A percentile compares a stretch with the other conserved stretches of the same genome.
phyloP scores from a whole-genome alignment of 805 yeast species.

The Lipomyces orientalis region DNA sequence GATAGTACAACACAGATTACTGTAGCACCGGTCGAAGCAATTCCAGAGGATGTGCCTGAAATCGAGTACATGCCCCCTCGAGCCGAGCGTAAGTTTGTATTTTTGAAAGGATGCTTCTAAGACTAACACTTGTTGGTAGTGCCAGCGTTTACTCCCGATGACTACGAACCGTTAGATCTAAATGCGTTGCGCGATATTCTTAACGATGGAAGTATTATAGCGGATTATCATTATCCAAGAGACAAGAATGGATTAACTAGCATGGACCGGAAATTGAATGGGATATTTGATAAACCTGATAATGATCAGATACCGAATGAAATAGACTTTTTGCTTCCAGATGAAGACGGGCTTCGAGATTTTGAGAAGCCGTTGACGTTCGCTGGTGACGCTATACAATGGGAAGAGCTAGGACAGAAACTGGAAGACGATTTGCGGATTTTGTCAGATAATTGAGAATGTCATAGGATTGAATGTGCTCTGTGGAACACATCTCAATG shows the following conservation, averaged over 20 bases:
- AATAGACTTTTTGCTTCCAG: not conserved
- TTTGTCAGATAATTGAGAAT: not conserved
- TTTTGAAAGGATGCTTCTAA: not conserved
- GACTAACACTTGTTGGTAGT: conserved; percentile 12
- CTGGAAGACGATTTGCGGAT: not conserved
- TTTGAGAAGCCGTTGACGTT: conserved; percentile 3
- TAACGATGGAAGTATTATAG: conserved; percentile 7
- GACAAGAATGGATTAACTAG: conserved; percentile 15
- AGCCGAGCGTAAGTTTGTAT: conserved; percentile 15
- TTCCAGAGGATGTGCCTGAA: conserved; percentile 24
- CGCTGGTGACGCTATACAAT: not conserved
- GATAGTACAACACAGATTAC: not conserved
- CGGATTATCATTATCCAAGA: conserved; percentile 20
- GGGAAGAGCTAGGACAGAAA: not conserved
- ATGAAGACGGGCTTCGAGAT: conserved; percentile 3
- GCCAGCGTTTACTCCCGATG: conserved; percentile 32
- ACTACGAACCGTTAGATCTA: conserved; percentile 30
- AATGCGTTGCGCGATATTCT: conserved; percentile 12
- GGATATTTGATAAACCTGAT: not conserved
- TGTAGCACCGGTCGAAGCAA: conserved; percentile 6
- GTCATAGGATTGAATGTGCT: not conserved
- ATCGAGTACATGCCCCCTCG: conserved; percentile 37
- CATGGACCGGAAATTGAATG: conserved; percentile 18
- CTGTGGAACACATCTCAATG: not conserved
- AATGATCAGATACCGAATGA: not conserved